A percentile compares a stretch with the other conserved stretches of the same genome.
Evolutionary conservation across 208 protist genomes (phyloP).

Genomic region (Crithidia fasciculata): DNA sequence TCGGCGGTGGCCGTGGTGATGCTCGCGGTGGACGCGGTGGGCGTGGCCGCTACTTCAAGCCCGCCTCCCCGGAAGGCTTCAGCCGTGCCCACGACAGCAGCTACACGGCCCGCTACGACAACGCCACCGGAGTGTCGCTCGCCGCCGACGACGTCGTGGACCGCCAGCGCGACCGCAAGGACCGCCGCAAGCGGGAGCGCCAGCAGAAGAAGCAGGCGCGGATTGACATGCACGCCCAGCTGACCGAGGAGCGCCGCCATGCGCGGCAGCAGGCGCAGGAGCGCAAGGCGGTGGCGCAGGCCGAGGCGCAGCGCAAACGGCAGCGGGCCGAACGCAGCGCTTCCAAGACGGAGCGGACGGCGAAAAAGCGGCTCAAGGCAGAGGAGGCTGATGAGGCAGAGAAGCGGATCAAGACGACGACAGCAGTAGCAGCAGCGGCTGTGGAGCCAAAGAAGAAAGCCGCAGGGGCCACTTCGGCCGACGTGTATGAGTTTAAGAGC

Average conservation of each 20-base stretch:
- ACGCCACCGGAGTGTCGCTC: slow-evolving; percentile 8
- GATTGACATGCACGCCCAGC: slow-evolving; percentile 61
- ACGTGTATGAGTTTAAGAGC: slow-evolving; percentile 3
- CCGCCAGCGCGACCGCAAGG: slow-evolving; percentile 65
- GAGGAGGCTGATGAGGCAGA: slow-evolving; percentile 1
- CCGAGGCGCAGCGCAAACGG: slow-evolving; percentile 25
- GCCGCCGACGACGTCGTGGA: slow-evolving; percentile 36
- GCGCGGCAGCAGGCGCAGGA: slow-evolving; percentile 21
- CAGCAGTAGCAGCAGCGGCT: neutral
- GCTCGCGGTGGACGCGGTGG: neutral
- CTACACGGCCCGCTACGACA: slow-evolving; percentile 29
- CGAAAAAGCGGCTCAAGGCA: slow-evolving; percentile 14
- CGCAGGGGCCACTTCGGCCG: neutral
- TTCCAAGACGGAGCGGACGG: slow-evolving; percentile 1
- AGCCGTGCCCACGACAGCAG: slow-evolving; percentile 18
- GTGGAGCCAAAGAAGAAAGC: neutral
- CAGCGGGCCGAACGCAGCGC: slow-evolving; percentile 15
- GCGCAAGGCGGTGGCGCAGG: slow-evolving; percentile 7
- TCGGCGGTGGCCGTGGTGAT: slow-evolving; percentile 11
- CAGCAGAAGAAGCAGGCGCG: slow-evolving; percentile 51
- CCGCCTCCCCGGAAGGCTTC: slow-evolving; percentile 14
- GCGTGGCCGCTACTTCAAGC: slow-evolving; percentile 23
- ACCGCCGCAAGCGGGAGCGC: slow-evolving; percentile 54
- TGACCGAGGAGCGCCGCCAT: slow-evolving; percentile 51
- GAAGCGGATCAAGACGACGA: neutral